Conservation (phyloP, 78 protist genomes). For the Ministeria vibrans region DNA sequence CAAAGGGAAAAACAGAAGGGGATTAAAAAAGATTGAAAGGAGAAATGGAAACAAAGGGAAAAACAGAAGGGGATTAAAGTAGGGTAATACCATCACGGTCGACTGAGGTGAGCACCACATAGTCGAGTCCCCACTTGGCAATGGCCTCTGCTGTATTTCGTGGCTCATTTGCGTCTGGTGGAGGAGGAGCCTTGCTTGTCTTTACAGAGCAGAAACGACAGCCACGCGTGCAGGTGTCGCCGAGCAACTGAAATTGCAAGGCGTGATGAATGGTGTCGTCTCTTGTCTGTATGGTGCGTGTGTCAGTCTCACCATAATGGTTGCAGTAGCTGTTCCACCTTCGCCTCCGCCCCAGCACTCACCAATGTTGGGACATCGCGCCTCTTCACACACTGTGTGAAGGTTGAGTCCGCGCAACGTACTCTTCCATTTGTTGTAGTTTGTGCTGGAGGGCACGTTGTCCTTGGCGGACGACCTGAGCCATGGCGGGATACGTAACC, state of each 20-base stretch:
- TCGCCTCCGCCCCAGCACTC: conserved; percentile 92
- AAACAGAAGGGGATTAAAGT: neutral
- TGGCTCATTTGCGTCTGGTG: conserved; percentile 82
- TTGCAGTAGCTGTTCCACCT: conserved; percentile 77
- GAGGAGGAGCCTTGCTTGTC: conserved; percentile 64
- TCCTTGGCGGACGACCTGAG: too few species aligned
- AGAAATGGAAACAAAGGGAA: neutral
- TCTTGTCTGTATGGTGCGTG: neutral
- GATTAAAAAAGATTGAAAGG: neutral
- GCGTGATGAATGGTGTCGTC: neutral
- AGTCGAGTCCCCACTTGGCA: conserved; percentile 72
- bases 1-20: neutral
- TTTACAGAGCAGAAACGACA: conserved; percentile 89
- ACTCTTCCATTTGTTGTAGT: neutral
- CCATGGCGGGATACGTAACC: conserved; percentile 19
- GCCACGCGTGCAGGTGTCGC: conserved; percentile 87
- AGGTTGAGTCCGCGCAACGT: neutral
- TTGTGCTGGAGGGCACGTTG: conserved; percentile 6
- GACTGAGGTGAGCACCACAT: conserved; percentile 83
- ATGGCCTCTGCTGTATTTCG: conserved; percentile 58
- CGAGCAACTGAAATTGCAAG: conserved; percentile 49
- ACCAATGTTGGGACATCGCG: conserved; percentile 74
- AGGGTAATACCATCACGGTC: conserved; percentile 72
- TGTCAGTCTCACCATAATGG: conserved; percentile 61
- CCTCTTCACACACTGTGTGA: conserved; percentile 54